Evolutionary conservation across 768 basidiomycete genomes (phyloP).

Genomic region (Xerocomellus chrysenteron): DNA sequence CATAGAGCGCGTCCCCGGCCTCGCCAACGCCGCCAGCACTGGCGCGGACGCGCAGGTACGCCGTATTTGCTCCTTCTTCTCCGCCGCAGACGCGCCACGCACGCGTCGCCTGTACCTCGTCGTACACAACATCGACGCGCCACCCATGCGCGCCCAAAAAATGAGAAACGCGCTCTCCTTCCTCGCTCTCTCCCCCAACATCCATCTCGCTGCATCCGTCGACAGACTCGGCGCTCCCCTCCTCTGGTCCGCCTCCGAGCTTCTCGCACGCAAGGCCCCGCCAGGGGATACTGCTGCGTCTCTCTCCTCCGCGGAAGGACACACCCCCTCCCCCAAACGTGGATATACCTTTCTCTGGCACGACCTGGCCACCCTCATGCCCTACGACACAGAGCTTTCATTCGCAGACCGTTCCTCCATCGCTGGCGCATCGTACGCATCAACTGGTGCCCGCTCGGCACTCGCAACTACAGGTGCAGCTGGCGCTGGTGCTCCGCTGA

Average conservation of each 20-base stretch:
- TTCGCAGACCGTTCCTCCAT: conserved; percentile 65
- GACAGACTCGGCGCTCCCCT: conserved; percentile 85
- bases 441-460: conserved; percentile 26
- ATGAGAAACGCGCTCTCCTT: conserved; percentile 66
- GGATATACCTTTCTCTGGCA: conserved; percentile 85
- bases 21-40: conserved; percentile 9
- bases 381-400: conserved; percentile 79
- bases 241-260: conserved; percentile 76
- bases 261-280: conserved; percentile 48
- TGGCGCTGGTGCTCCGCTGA: conserved; percentile 45
- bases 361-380: conserved; percentile 80
- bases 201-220: conserved; percentile 82
- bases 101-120: conserved; percentile 65
- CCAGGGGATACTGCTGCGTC: not conserved
- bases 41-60: conserved; percentile 61
- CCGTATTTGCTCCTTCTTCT: conserved; percentile 65
- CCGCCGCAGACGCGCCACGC: conserved; percentile 33
- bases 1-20: conserved; percentile 44
- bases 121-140: conserved; percentile 87
- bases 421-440: conserved; percentile 45
- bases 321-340: conserved; percentile 27
- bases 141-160: conserved; percentile 62
- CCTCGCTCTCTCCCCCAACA: conserved; percentile 68
- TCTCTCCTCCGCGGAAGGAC: not conserved
- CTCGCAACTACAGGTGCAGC: conserved; percentile 31